Base-by-base conservation (phyloP, 2,329 filamentous ascomycete species). In the Exophiala oligosperma region DNA sequence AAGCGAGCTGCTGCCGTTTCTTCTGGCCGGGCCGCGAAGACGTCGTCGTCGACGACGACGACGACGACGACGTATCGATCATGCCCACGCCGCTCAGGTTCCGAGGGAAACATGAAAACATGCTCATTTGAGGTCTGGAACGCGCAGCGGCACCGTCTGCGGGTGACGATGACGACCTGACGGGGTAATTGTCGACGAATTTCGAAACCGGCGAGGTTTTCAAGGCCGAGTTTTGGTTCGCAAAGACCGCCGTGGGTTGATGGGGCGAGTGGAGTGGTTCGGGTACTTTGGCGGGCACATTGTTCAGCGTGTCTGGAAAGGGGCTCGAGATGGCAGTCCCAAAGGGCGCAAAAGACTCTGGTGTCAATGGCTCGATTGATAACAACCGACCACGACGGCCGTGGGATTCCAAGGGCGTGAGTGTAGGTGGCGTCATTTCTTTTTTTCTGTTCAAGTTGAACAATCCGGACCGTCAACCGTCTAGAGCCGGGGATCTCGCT, bases 171-270 rank as follows among this genome's bases (percentile, higher is more conserved):
- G 48, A 80, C 65, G 61, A 61, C 68, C 72, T 21, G 70, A 52
- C 53, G 1, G 86, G 84, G 72, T 96, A 96, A 60, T 86, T 80
- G 72, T 95, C 84, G 32, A 79, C 77, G 66, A 93, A 81, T 44
- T 82, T 80, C n/a, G 91, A 90, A 61, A 96, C 86, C 69, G 90
- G 83, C 61, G 87, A 82, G 74, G 94, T 95, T 73, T 96, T 96
- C 69, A 93, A 85, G 14, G 94, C 93, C 23, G 87, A 88, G 68
- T 90, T 90, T 77, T 97, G 92, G 78, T 97, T 97, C 47, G 84
- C 84, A 48, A 86, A 84, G 2, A 84, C 80, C 3, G 86, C 76
- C 55, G 63, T 79, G 77, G 68, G 76, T 72, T 26, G 81, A 77
- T 62, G 47, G 64, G 67, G 58, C 57, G 56, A n/a, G 60, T 61